These are phyloP conservation scores for Xylariaceae sp. DNA, from an alignment of 2,329 filamentous ascomycete species.

Conservation along the genomic window DNA sequence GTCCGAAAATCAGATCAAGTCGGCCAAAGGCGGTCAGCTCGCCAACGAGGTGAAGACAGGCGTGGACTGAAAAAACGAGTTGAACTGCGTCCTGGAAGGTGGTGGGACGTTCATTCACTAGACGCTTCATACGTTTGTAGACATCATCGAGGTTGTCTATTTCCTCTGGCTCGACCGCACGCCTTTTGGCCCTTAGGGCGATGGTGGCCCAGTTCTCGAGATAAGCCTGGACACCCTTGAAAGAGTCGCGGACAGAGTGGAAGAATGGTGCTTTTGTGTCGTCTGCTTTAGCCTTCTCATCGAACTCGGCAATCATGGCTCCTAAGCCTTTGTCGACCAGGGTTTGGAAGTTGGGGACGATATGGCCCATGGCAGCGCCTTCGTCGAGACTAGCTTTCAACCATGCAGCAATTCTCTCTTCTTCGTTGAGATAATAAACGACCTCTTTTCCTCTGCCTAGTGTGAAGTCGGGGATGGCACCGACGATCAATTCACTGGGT, in stretches of 20 bases:
- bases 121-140: conserved; percentile 8
- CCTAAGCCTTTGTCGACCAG: conserved; percentile 9
- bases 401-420: conserved; percentile 15
- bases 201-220: conserved; percentile 14
- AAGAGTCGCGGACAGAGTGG: conserved; percentile 12
- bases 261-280: conserved; percentile 10
- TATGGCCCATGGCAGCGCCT: conserved; percentile 12
- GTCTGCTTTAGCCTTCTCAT: conserved; percentile 1
- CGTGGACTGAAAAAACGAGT: conserved; percentile 14
- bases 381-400: conserved; percentile 14
- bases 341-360: conserved; percentile 17
- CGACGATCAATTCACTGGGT: conserved; percentile 12
- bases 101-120: background rate
- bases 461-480: conserved; percentile 17
- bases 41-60: conserved; percentile 15
- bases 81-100: conserved; percentile 18
- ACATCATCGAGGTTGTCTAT: conserved; percentile 14
- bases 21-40: conserved; percentile 16
- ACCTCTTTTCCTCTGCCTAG: conserved; percentile 17
- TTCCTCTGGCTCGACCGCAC: background rate
- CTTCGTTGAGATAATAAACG: conserved; percentile 11
- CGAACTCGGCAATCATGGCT: conserved; percentile 9
- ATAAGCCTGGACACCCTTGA: conserved; percentile 13
- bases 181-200: background rate
- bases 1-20: conserved; percentile 17